A percentile compares a stretch with the other conserved stretches of the same genome.
Evolutionary conservation across 2,329 filamentous ascomycete species (phyloP).

Genomic region (Gaeumannomyces tritici): DNA sequence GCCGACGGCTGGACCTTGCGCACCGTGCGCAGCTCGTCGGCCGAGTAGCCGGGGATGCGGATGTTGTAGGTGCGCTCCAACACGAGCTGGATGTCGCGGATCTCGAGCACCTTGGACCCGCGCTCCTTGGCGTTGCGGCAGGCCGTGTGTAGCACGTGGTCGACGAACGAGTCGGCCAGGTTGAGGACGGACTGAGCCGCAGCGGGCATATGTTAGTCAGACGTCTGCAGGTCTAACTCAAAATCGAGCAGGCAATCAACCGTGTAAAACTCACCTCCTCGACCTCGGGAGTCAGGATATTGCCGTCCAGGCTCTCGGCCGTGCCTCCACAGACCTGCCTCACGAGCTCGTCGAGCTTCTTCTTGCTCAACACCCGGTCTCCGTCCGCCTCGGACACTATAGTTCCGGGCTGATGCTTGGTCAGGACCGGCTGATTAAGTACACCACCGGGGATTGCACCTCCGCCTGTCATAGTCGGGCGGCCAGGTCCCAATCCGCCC

Average conservation of each 20-base stretch:
- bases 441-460: constrained; percentile 69
- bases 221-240: neutral
- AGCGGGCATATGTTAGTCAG: neutral
- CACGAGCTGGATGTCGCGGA: constrained; percentile 74
- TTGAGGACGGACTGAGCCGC: constrained; percentile 66
- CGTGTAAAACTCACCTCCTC: constrained; percentile 69
- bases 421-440: constrained; percentile 77
- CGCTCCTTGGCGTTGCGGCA: constrained; percentile 91
- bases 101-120: constrained; percentile 81
- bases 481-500: constrained; percentile 50
- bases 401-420: constrained; percentile 56
- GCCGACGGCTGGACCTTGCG: constrained; percentile 83
- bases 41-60: constrained; percentile 85
- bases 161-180: constrained; percentile 90
- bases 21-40: constrained; percentile 88
- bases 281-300: constrained; percentile 79
- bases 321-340: constrained; percentile 83
- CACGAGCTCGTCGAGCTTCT: constrained; percentile 92
- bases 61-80: constrained; percentile 83
- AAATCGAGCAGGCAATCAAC: constrained; percentile 5
- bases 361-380: constrained; percentile 91
- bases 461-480: constrained; percentile 78
- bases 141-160: constrained; percentile 76
- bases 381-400: constrained; percentile 88
- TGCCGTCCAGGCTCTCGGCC: constrained; percentile 61